A percentile compares a stretch with the other conserved stretches of the same genome.
These are phyloP conservation scores for Sugiyamaella sp. DNA, from an alignment of 1,139 yeast species.

Conservation along the genomic window DNA sequence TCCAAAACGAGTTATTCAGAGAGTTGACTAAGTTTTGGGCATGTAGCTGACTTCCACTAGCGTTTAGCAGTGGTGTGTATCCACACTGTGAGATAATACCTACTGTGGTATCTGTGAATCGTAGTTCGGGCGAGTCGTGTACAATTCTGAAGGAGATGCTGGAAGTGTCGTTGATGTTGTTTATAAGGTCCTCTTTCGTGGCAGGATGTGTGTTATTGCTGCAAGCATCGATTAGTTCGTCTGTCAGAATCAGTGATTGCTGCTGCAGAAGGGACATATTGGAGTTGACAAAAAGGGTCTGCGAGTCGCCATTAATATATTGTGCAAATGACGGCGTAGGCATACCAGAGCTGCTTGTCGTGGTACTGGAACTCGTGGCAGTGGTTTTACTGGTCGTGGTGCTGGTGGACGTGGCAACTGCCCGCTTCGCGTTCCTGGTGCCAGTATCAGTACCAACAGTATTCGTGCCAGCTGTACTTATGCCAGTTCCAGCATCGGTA, in stretches of 20 bases:
- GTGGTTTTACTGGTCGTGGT: not conserved
- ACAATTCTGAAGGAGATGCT: conserved; percentile 13
- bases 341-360: not conserved
- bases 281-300: not conserved
- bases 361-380: not conserved
- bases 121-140: conserved; percentile 13
- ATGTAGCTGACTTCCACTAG: conserved; percentile 30
- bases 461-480: too few relatives aligned
- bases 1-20: conserved; percentile 55
- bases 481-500: not conserved
- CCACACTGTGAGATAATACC: conserved; percentile 55
- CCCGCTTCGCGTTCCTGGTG: too few relatives aligned
- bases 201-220: not conserved
- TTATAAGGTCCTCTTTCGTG: not conserved
- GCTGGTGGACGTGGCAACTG: too few relatives aligned
- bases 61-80: conserved; percentile 58
- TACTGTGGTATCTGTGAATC: conserved; percentile 42
- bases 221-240: conserved; percentile 7
- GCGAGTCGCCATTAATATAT: conserved; percentile 8
- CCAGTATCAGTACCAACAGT: too few relatives aligned
- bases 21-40: conserved; percentile 19
- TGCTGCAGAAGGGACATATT: not conserved
- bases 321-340: conserved; percentile 3
- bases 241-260: conserved; percentile 1
- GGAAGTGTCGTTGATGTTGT: conserved; percentile 4